phyloP scores from a whole-genome alignment of 306 rosid genomes.

The Geum urbanum region DNA sequence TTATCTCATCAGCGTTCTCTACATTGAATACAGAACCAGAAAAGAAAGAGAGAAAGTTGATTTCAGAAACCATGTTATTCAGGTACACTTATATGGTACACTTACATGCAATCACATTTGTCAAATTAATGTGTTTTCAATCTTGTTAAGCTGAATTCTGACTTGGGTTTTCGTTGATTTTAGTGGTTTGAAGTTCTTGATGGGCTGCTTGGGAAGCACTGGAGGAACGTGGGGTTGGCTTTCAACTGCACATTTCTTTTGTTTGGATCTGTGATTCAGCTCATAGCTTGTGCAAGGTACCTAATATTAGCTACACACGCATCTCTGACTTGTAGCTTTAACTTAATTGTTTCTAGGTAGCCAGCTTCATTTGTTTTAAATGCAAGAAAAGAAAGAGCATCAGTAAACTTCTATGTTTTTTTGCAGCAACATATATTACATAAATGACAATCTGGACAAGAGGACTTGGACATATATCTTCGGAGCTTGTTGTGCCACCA shows the following conservation, averaged over 20 bases:
- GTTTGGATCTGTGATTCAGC: conserved; percentile 99
- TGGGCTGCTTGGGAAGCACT: conserved; percentile 90
- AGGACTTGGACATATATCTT: conserved; percentile 98
- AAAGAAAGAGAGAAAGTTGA: conserved; percentile 90
- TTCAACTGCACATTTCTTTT: conserved; percentile 97
- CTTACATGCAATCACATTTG: not conserved
- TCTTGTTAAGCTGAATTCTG: conserved; percentile 14
- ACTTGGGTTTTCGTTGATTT: conserved; percentile 20
- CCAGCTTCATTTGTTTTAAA: conserved; percentile 19
- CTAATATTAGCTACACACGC: not conserved
- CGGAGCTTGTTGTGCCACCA: conserved; percentile 99
- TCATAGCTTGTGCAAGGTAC: conserved; percentile 98
- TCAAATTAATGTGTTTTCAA: not conserved
- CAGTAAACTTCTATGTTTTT: not conserved
- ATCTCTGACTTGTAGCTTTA: conserved; percentile 28
- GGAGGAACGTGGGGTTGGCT: conserved; percentile 99
- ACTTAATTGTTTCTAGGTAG: not conserved
- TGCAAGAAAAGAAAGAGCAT: conserved; percentile 1
- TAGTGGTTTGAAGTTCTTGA: conserved; percentile 99
- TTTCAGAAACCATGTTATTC: conserved; percentile 96
- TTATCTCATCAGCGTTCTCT: conserved; percentile 86
- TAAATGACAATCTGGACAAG: conserved; percentile 94
- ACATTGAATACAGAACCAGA: conserved; percentile 89
- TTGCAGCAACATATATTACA: conserved; percentile 92
- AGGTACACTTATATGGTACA: conserved; percentile 42